These are phyloP conservation scores for Talaromyces sp. DNA, from an alignment of 2,329 filamentous ascomycete species.

Conservation along the genomic window DNA sequence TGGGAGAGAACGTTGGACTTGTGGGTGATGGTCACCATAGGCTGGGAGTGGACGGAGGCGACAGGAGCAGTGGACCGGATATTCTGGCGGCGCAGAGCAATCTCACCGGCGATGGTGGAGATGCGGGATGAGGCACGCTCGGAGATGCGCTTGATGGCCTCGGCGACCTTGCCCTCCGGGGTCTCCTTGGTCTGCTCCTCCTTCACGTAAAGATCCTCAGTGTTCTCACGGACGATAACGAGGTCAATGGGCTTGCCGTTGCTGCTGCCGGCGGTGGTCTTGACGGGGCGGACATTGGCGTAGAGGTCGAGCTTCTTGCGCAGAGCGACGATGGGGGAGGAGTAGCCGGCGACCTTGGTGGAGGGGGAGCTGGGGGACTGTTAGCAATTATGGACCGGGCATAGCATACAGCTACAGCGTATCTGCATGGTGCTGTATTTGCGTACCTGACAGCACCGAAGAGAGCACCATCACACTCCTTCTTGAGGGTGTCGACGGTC, in stretches of 20 bases:
- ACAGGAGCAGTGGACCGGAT: conserved; percentile 64
- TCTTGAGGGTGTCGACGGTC: conserved; percentile 85
- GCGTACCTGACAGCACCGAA: conserved; percentile 84
- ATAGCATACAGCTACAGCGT: too few species aligned
- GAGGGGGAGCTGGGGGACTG: conserved; percentile 68
- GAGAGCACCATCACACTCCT: conserved; percentile 91
- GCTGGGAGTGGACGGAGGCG: conserved; percentile 59
- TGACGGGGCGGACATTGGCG: conserved; percentile 96
- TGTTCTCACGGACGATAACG: conserved; percentile 98
- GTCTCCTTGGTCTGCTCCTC: conserved; percentile 83
- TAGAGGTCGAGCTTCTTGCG: conserved; percentile 94
- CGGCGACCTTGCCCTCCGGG: conserved; percentile 77
- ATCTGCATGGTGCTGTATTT: too few species aligned
- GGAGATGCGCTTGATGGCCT: conserved; percentile 96
- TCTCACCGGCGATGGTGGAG: conserved; percentile 89
- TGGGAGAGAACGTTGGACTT: conserved; percentile 97
- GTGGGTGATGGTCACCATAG: conserved; percentile 94
- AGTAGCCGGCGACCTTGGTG: conserved; percentile 90
- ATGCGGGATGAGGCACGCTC: conserved; percentile 84
- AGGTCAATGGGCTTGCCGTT: conserved; percentile 74
- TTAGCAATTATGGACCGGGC: too few species aligned
- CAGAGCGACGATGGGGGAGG: conserved; percentile 92
- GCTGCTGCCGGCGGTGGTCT: conserved; percentile 64
- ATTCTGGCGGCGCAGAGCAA: conserved; percentile 82
- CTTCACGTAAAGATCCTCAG: conserved; percentile 97